Base-by-base conservation (phyloP, 306 rosid species). In the Medicago truncatula region DNA sequence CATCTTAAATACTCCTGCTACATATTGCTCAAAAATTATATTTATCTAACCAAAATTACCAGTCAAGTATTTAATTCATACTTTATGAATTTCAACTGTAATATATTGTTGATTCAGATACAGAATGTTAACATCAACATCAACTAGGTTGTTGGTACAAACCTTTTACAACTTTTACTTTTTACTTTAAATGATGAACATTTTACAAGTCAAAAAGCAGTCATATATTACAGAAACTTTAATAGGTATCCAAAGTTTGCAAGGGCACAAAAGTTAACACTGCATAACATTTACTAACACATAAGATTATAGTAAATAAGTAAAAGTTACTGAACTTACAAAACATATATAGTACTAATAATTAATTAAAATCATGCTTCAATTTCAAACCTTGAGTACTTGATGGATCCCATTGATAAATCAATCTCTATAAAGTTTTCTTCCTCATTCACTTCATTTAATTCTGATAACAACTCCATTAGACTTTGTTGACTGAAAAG, bases 361-460 rank as follows among this genome's bases (percentile, higher is more conserved):
- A 11, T 16, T 54, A 57, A 23, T 14, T 1, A 61, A 31, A 61
- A 61, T 61, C 80, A 87, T 60, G 95, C 92, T 85, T 87, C 74
- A 70, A 92, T 92, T 83, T 89, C 97, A 83, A 90, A 95, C 91
- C 98, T 92, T 78, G 98, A 86, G 77, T 85, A 92, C 89, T 92
- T 92, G 84, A 95, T 95, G 71, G 97, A 95, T 36, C 97, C 98
- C 89, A 95, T 86, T 61, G 98, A 88, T 41, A 95, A 82, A 86
- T 95, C 98, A 53, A 95, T 95, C 91, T 95, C 98, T 28, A 95
- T 89, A 68, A 95, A 78, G 54, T 95, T 95, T 38, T 95, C 98
- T 81, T 95, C 98, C 74, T 94, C 98, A 75, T 70, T 88, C 83
- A 88, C 84, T 34, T 92, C 91, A 67, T 86, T 90, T 28, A 87